phyloP scores from a whole-genome alignment of 176 grass and related monocot species.

The Carex littledalei region DNA sequence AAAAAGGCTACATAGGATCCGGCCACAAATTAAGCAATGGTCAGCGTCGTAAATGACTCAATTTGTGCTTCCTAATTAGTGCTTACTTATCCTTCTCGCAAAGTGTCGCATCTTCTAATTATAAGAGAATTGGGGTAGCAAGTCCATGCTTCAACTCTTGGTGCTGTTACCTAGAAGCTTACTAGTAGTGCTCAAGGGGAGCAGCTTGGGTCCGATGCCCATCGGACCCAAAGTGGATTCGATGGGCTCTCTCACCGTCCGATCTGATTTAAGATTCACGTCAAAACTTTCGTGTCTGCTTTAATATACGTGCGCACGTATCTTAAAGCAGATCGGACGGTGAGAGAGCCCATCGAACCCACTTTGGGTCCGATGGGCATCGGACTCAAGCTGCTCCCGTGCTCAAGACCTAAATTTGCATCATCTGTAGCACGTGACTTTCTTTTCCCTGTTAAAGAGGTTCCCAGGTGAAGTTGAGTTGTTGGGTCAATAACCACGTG shows the following conservation, averaged over 20 bases:
- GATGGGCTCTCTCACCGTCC: too few relatives aligned
- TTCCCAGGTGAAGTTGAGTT: constrained; percentile 1
- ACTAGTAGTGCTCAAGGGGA: constrained; percentile 5
- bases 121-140: too few relatives aligned
- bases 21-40: constrained; percentile 11
- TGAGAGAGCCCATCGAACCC: too few relatives aligned
- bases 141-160: neutral
- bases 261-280: too few relatives aligned
- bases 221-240: too few relatives aligned
- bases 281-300: too few relatives aligned
- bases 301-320: too few relatives aligned
- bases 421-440: neutral
- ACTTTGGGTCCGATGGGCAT: too few relatives aligned
- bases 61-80: neutral
- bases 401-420: neutral
- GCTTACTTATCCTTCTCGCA: neutral
- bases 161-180: constrained; percentile 1
- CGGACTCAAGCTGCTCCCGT: too few relatives aligned
- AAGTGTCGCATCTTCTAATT: neutral
- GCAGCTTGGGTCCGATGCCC: too few relatives aligned
- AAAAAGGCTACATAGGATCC: neutral
- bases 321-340: too few relatives aligned
- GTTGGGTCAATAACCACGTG: neutral
- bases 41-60: neutral
- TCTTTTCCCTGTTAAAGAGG: too few relatives aligned